Evolutionary conservation across 805 yeast species (phyloP).

Genomic region (Candida jianshihensis): DNA sequence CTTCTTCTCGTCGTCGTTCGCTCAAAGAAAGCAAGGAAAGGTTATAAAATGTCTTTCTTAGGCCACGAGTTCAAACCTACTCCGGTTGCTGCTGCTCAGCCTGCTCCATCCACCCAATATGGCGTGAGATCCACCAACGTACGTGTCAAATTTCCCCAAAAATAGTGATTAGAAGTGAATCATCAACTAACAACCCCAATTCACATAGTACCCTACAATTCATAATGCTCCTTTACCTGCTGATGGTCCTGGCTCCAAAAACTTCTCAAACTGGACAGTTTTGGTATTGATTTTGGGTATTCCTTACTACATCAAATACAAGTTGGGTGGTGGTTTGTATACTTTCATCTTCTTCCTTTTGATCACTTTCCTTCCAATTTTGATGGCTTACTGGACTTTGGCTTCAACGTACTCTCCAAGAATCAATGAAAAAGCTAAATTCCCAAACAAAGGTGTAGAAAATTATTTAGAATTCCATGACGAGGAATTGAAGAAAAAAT

Average conservation of each 20-base stretch:
- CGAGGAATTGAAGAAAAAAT: slow-evolving; percentile 57
- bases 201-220: slow-evolving; percentile 54
- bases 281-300: slow-evolving; percentile 42
- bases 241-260: slow-evolving; percentile 81
- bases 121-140: slow-evolving; percentile 34
- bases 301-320: slow-evolving; percentile 58
- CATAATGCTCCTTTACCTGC: slow-evolving; percentile 86
- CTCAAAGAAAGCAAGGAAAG: too few relatives aligned
- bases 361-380: slow-evolving; percentile 56
- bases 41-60: slow-evolving; percentile 18
- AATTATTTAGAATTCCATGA: slow-evolving; percentile 79
- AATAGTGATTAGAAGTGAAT: too few relatives aligned
- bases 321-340: slow-evolving; percentile 63
- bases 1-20: too few relatives aligned
- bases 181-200: slow-evolving; percentile 4
- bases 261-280: slow-evolving; percentile 59
- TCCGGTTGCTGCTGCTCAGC: slow-evolving; percentile 42
- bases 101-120: slow-evolving; percentile 33
- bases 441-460: slow-evolving; percentile 74
- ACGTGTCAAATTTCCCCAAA: slow-evolving; percentile 2
- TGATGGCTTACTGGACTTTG: slow-evolving; percentile 79
- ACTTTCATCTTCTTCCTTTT: slow-evolving; percentile 56
- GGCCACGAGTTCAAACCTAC: slow-evolving; percentile 52
- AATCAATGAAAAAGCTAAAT: slow-evolving; percentile 64
- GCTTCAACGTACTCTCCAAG: slow-evolving; percentile 75